A percentile compares a stretch with the other conserved stretches of the same genome.
Evolutionary conservation across 371 early-diverging fungal species (phyloP).

Genomic region (Mortierella sp.): DNA sequence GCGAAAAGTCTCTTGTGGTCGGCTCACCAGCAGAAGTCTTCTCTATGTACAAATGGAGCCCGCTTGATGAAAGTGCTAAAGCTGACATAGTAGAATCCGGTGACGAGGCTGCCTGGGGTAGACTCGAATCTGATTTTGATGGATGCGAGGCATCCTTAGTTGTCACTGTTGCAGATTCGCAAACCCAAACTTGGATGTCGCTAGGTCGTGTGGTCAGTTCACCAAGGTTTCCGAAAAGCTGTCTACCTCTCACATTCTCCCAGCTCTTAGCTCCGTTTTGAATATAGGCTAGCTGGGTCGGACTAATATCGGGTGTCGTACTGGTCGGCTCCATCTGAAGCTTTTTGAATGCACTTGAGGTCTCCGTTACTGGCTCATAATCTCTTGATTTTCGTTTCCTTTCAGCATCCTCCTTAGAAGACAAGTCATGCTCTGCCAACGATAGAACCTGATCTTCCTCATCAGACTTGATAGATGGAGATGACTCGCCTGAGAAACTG

Average conservation of each 20-base stretch:
- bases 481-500: constrained; percentile 18
- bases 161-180: constrained; percentile 22
- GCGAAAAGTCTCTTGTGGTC: constrained; percentile 1
- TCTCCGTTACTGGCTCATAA: neutral
- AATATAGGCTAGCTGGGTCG: constrained; percentile 2
- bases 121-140: no score
- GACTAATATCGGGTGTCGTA: neutral
- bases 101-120: no score
- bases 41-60: constrained; percentile 29
- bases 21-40: neutral
- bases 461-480: constrained; percentile 20
- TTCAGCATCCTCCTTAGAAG: neutral
- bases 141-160: neutral
- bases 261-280: constrained; percentile 28
- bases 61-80: constrained; percentile 23
- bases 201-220: neutral
- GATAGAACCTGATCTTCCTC: constrained; percentile 1
- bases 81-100: constrained; percentile 16
- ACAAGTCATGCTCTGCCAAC: constrained; percentile 4
- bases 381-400: constrained; percentile 21
- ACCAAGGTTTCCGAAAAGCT: constrained; percentile 19
- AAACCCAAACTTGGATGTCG: constrained; percentile 29
- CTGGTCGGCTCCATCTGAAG: constrained; percentile 4
- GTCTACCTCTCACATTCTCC: constrained; percentile 10
- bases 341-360: neutral